Base-by-base conservation (phyloP, 768 basidiomycete genomes). In the Lactarius deliciosus region DNA sequence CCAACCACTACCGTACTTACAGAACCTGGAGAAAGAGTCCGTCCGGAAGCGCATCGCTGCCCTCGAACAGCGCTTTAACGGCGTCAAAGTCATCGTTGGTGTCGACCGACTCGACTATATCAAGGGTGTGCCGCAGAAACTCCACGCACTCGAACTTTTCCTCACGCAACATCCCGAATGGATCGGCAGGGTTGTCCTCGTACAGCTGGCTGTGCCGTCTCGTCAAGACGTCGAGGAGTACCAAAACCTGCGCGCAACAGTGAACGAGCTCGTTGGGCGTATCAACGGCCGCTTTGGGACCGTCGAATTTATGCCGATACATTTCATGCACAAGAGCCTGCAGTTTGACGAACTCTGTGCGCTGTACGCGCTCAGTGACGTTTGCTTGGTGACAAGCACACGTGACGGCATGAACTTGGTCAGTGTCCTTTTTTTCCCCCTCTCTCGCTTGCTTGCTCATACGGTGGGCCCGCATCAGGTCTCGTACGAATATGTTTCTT, bases 221-320 rank as follows among this genome's bases (percentile, higher is more conserved):
- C 84, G 97, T 30, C 95, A 97, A 77, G 97, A 98, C 74, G 97
- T 99, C 61, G 97, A 99, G 78, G 97, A 99, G 78, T 99, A 99
- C 75, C 97, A 99, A 77, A 98, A 98, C 78, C 79, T 98, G 66
- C 87, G 97, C 18, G 88, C 94, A 20, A 93, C 91, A 2, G 95
- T 98, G 61, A 98, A 98, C 80, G 96, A 99, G 76, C 86, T 99
- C 58, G 97, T 99, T 36, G 97, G 97, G 2, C 87, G 96, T 30
- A 98, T 99, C 79, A 99, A 99, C 75, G 97, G 97, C 9, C 90
- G 95, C 10, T 99, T 99, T 73, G 97, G 97, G 36, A 98, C 97
- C 1, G 95, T 98, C 74, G 97, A 99, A 72, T 98, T 96, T 76
- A 97, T 98, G 94, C 97, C 97, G 7, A 98, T 99, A 67, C 97